Conservation (phyloP, 495 filamentous ascomycete genomes). For the Penicillium tannophilum region DNA sequence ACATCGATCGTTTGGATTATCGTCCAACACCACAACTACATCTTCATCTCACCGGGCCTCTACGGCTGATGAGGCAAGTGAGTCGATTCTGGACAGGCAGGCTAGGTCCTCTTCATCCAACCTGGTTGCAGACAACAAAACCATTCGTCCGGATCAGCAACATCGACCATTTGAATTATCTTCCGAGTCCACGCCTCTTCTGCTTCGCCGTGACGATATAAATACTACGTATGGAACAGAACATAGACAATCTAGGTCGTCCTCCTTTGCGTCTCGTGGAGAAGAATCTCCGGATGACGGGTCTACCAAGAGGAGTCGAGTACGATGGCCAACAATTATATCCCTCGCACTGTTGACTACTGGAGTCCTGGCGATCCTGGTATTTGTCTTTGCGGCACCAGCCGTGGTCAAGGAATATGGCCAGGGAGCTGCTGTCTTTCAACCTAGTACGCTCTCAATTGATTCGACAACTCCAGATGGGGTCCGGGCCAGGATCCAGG, state of each 20-base stretch:
- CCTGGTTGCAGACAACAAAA: conserved; percentile 13
- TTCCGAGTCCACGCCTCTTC: conserved; percentile 47
- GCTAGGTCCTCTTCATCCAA: conserved; percentile 13
- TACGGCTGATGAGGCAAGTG: conserved; percentile 42
- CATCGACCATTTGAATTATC: conserved; percentile 38
- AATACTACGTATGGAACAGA: conserved; percentile 38
- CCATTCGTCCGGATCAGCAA: conserved; percentile 16
- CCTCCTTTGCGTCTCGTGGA: conserved; percentile 22
- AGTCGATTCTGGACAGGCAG: conserved; percentile 33
- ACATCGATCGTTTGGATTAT: too few relatives aligned
- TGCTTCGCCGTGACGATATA: conserved; percentile 40
- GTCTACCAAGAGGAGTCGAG: conserved; percentile 27
- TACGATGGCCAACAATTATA: conserved; percentile 61
- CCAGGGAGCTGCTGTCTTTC: conserved; percentile 75
- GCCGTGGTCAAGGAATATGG: conserved; percentile 81
- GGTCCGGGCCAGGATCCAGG: conserved; percentile 74
- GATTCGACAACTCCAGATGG: conserved; percentile 79
- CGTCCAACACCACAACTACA: background rate
- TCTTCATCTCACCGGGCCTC: conserved; percentile 10
- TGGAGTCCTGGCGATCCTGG: conserved; percentile 51
- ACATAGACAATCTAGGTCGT: conserved; percentile 19
- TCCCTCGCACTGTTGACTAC: conserved; percentile 52
- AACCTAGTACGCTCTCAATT: conserved; percentile 79
- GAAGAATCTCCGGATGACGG: conserved; percentile 13
- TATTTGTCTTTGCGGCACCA: conserved; percentile 77